Conservation (phyloP, 441 rosid species). For the Gossypium gossypioides region DNA sequence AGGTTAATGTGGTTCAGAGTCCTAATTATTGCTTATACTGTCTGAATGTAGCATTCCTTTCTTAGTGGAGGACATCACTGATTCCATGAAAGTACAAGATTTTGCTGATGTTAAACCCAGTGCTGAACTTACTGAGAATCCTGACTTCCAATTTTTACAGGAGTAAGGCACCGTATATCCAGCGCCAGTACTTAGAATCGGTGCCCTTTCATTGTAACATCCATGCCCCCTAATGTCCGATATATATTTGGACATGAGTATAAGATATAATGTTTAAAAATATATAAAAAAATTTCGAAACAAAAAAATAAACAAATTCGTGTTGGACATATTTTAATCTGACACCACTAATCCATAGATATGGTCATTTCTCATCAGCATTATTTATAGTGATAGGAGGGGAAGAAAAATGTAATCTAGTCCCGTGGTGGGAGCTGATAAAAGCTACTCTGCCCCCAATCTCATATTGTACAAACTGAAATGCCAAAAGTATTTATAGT, state of each 20-base stretch:
- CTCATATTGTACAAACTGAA: constrained; percentile 16
- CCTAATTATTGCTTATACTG: constrained; percentile 2
- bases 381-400: constrained; percentile 12
- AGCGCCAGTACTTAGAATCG: neutral
- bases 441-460: constrained; percentile 1
- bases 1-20: neutral
- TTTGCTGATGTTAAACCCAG: constrained; percentile 53
- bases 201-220: constrained; percentile 12
- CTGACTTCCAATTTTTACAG: constrained; percentile 64
- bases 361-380: neutral
- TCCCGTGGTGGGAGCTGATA: constrained; percentile 5
- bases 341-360: neutral
- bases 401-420: constrained; percentile 10
- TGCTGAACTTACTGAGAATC: constrained; percentile 49
- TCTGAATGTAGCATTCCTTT: constrained; percentile 65
- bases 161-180: constrained; percentile 42
- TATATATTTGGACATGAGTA: neutral
- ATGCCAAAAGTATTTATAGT: neutral
- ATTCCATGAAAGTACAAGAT: constrained; percentile 42
- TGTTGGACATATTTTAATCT: neutral
- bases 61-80: constrained; percentile 47
- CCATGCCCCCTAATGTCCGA: constrained; percentile 21
- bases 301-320: neutral
- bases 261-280: neutral
- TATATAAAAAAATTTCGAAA: neutral